Percentiles rank a stretch among this genome's conserved stretches.
These are phyloP conservation scores for Syzygium oleosum DNA, from an alignment of 345 rosid genomes.

Conservation along the genomic window DNA sequence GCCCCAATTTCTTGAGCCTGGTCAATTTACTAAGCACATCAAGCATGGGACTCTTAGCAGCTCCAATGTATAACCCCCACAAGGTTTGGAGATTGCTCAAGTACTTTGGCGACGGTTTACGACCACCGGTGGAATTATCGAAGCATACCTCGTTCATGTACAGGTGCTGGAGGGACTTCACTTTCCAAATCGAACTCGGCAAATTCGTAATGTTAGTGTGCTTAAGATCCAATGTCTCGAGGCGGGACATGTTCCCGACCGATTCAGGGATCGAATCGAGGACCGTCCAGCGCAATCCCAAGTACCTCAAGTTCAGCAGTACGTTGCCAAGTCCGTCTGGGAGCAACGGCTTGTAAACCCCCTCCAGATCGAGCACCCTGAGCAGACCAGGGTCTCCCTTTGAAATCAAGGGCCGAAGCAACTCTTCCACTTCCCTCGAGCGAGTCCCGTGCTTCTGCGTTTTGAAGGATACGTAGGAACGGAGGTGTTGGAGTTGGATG, in stretches of 20 bases:
- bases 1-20: not conserved
- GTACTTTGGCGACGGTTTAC: not conserved
- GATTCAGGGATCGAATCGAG: constrained; percentile 16
- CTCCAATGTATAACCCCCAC: constrained; percentile 17
- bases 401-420: not conserved
- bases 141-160: constrained; percentile 10
- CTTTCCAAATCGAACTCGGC: constrained; percentile 14
- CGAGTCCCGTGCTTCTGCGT: not conserved
- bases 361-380: constrained; percentile 20
- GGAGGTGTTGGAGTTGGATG: not conserved
- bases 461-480: constrained; percentile 10
- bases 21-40: not conserved
- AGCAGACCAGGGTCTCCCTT: not conserved
- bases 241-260: constrained; percentile 4
- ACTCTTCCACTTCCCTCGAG: constrained; percentile 3
- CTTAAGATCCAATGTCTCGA: constrained; percentile 31
- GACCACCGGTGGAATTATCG: not conserved
- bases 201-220: constrained; percentile 12
- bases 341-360: constrained; percentile 15
- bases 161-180: constrained; percentile 10
- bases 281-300: constrained; percentile 20
- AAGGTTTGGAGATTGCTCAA: constrained; percentile 10
- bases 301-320: not conserved
- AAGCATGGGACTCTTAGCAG: not conserved
- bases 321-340: not conserved